Evolutionary conservation across 139 green algal genomes (phyloP), one percentile per base, ranked within the genome.

Genomic region (Picochlorum sp.): DNA sequence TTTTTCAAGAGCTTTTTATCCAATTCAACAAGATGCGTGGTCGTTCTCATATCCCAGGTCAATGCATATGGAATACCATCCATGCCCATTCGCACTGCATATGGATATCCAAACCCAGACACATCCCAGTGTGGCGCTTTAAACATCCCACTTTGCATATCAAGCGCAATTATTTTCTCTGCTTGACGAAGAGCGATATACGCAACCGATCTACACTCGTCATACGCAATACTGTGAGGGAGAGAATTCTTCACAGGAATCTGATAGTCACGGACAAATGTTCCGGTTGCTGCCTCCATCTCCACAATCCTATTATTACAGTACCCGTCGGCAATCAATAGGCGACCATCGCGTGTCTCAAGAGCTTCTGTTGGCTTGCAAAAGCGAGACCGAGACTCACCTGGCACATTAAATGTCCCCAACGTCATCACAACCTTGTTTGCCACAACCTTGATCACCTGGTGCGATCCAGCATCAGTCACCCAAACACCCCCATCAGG

Each of bases 341-440:
- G 73, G 15, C 54, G 74, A 34, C 88, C 88, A 46, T 92, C 77
- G 10, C 73, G 70, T 6, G 79, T 69, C 8, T 88, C 72, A 1
- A 70, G 78, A 14, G 90, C 88, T 72, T 92, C 76, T 52, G 90
- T 93, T 13, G 90, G 90, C 74, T 88, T 84, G 80, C 90, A 96
- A 14, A 96, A 78, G 28, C 16, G 81, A 37, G 16, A 60, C 79
- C 5, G 44, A 20, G 20, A 21, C 9, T 24, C 20, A n/a, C 84
- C 89, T 11, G 84, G 75, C 57, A 61, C 28, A 28, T 79, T 28
- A 6, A 61, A 62, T 16, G 38, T 60, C 8, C 89, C 86, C 37
- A 92, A 46, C 0, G 23, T 49, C 74, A 85, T 56, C 46, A 92
- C 62, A 65, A 76, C 61, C 52, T 80, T 59, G 52, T 84, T 85